Evolutionary conservation across 768 basidiomycete genomes (phyloP).

Genomic region (Cystobasidium onofrii): DNA sequence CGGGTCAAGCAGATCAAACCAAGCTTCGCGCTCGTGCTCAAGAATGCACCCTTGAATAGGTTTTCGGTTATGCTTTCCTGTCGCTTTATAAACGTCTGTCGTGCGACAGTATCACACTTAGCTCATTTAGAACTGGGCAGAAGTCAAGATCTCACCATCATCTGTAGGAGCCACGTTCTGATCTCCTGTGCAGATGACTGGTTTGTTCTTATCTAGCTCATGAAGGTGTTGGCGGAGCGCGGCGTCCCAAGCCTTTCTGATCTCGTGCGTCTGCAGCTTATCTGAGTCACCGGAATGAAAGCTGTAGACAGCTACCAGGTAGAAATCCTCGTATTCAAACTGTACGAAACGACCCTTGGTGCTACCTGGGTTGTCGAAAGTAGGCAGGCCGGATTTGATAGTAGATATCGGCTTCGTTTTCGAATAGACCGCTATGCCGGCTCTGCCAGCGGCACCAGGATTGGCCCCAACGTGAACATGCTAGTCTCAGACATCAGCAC

Average conservation of each 20-base stretch:
- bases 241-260: not conserved
- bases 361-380: not conserved
- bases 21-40: conserved; percentile 25
- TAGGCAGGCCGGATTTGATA: conserved; percentile 18
- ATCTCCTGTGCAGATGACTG: conserved; percentile 20
- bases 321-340: conserved; percentile 8
- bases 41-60: conserved; percentile 27
- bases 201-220: conserved; percentile 1
- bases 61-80: conserved; percentile 13
- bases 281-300: conserved; percentile 14
- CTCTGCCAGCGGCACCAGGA: conserved; percentile 12
- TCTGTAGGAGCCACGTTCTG: conserved; percentile 24
- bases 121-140: not conserved
- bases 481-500: no score
- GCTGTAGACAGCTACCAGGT: conserved; percentile 22
- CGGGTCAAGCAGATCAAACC: conserved; percentile 3
- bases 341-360: conserved; percentile 16
- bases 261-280: not conserved
- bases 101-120: not conserved
- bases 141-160: conserved; percentile 6
- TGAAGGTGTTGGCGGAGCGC: conserved; percentile 10
- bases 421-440: conserved; percentile 2
- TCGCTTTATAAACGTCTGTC: conserved; percentile 15
- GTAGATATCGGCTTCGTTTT: not conserved
- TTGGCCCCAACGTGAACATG: conserved; percentile 16